Conservation (phyloP, 2,329 filamentous ascomycete species). For the Chaetomium globosum region DNA sequence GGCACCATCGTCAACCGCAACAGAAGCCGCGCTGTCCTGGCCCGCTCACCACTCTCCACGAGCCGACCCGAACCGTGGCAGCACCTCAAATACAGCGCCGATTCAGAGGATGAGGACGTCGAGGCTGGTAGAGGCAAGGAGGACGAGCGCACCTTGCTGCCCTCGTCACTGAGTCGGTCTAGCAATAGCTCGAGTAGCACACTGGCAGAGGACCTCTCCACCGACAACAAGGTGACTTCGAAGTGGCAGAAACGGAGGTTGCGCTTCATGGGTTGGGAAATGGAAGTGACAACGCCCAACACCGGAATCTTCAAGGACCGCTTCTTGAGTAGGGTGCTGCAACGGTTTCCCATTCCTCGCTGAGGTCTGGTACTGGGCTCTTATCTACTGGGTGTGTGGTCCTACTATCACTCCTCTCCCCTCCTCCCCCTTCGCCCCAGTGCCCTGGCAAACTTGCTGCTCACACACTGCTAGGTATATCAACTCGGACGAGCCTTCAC, state of each 20-base stretch:
- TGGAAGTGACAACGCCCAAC: slow-evolving; percentile 61
- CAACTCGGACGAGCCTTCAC: slow-evolving; percentile 73
- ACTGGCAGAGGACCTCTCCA: slow-evolving; percentile 27
- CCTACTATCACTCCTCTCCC: neutral
- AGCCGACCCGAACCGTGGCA: slow-evolving; percentile 34
- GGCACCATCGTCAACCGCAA: slow-evolving; percentile 65
- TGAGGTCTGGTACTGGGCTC: slow-evolving; percentile 76
- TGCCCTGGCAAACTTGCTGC: neutral
- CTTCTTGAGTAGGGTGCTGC: slow-evolving; percentile 64
- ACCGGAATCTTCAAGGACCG: slow-evolving; percentile 62
- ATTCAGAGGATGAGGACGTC: slow-evolving; percentile 33
- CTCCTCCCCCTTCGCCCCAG: too few species aligned
- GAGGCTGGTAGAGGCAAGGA: slow-evolving; percentile 29
- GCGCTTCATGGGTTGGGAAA: slow-evolving; percentile 49
- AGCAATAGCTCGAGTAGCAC: slow-evolving; percentile 37
- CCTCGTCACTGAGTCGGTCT: slow-evolving; percentile 23
- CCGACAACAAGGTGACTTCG: slow-evolving; percentile 11
- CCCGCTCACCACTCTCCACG: slow-evolving; percentile 31
- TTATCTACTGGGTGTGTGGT: slow-evolving; percentile 71
- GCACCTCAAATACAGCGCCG: slow-evolving; percentile 40
- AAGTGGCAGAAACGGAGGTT: slow-evolving; percentile 36
- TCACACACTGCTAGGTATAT: slow-evolving; percentile 58
- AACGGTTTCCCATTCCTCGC: slow-evolving; percentile 72
- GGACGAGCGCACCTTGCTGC: slow-evolving; percentile 17
- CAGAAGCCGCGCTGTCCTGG: slow-evolving; percentile 29